phyloP scores from a whole-genome alignment of 2,329 filamentous ascomycete genomes.

The Pseudogymnoascus destructans region DNA sequence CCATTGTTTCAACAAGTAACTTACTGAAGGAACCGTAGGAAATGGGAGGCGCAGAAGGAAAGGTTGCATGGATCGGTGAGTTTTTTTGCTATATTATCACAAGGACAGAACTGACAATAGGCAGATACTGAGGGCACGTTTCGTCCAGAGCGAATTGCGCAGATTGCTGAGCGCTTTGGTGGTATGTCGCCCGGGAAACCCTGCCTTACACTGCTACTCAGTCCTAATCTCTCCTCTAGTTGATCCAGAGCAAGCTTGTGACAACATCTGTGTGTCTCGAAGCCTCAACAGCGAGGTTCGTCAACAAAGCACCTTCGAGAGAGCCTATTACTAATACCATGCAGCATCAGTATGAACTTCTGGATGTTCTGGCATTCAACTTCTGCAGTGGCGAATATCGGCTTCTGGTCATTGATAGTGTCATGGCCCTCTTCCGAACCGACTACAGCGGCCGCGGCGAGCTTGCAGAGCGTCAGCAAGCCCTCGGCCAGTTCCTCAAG shows the following conservation, averaged over 20 bases:
- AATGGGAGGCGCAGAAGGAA: slow-evolving; percentile 53
- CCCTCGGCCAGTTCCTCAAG: slow-evolving; percentile 50
- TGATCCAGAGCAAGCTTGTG: slow-evolving; percentile 44
- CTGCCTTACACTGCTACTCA: not conserved
- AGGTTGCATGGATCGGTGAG: slow-evolving; percentile 52
- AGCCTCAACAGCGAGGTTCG: slow-evolving; percentile 47
- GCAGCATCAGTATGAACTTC: slow-evolving; percentile 41
- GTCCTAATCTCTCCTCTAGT: slow-evolving; percentile 24
- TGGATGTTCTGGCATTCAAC: slow-evolving; percentile 46
- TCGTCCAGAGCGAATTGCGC: slow-evolving; percentile 50
- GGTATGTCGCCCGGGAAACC: slow-evolving; percentile 20
- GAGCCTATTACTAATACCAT: slow-evolving; percentile 3
- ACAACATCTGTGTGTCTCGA: slow-evolving; percentile 54
- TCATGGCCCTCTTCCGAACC: slow-evolving; percentile 56
- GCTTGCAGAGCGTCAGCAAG: slow-evolving; percentile 54
- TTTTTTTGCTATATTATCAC: not conserved
- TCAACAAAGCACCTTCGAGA: not conserved
- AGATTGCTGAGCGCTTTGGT: slow-evolving; percentile 54
- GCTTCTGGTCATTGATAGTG: slow-evolving; percentile 55
- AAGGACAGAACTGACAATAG: not conserved
- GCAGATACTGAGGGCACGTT: slow-evolving; percentile 50
- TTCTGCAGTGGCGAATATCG: slow-evolving; percentile 52
- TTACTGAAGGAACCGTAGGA: slow-evolving; percentile 28
- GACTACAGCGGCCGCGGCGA: slow-evolving; percentile 56
- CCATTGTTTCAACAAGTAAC: not conserved